Percentiles rank a stretch among this genome's conserved stretches.
phyloP scores from a whole-genome alignment of 768 basidiomycete species.

The Brasilioporus rufonigricans region DNA sequence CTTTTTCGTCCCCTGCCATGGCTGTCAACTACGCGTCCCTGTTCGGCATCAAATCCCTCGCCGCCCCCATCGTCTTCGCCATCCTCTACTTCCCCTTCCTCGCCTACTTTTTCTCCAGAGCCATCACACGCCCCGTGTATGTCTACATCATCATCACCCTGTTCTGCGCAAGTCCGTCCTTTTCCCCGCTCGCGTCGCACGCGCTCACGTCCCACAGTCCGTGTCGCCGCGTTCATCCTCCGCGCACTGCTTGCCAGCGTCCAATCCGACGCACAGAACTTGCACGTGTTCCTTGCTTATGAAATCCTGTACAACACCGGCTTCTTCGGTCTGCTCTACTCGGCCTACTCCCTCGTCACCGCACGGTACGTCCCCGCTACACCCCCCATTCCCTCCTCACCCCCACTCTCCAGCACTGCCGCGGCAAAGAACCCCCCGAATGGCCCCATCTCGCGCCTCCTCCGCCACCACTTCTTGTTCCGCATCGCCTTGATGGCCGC shows the following conservation, averaged over 20 bases:
- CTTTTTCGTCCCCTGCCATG: slow-evolving; percentile 8
- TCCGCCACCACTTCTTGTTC: slow-evolving; percentile 21
- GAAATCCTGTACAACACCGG: slow-evolving; percentile 34
- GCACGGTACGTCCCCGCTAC: slow-evolving; percentile 23
- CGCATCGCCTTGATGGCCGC: slow-evolving; percentile 26
- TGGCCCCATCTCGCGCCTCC: slow-evolving; percentile 15
- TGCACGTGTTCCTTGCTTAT: slow-evolving; percentile 26
- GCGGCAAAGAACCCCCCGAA: slow-evolving; percentile 16
- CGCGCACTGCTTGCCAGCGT: slow-evolving; percentile 16
- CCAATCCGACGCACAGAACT: slow-evolving; percentile 18
- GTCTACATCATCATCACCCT: slow-evolving; percentile 21
- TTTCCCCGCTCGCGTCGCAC: background rate
- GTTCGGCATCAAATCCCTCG: slow-evolving; percentile 23
- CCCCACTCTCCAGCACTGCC: slow-evolving; percentile 7
- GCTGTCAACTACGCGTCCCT: slow-evolving; percentile 12
- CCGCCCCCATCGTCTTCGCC: slow-evolving; percentile 28
- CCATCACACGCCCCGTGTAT: slow-evolving; percentile 18
- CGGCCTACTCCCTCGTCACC: slow-evolving; percentile 28
- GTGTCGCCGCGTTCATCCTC: slow-evolving; percentile 17
- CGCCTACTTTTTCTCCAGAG: slow-evolving; percentile 9
- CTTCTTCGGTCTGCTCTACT: slow-evolving; percentile 33
- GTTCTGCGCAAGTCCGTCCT: slow-evolving; percentile 28
- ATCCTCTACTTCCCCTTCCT: slow-evolving; percentile 24
- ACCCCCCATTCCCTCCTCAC: background rate
- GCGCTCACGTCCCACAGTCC: slow-evolving; percentile 4